A percentile compares a stretch with the other conserved stretches of the same genome.
Evolutionary conservation across 805 yeast species (phyloP).

Genomic region (Komagataella pseudopastoris): DNA sequence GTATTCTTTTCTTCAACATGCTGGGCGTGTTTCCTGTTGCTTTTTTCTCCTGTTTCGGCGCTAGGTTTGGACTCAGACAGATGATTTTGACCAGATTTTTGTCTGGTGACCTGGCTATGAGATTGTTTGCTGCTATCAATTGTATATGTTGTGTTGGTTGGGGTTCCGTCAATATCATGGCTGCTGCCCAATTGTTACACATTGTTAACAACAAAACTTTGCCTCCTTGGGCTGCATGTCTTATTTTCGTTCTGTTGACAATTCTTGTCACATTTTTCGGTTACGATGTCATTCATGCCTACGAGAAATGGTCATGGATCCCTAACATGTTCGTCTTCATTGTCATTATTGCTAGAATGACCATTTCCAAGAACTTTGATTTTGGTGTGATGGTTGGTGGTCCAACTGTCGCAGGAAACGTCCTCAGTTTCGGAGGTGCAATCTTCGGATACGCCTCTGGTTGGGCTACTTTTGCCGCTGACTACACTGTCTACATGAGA

Average conservation of each 20-base stretch:
- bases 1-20: slow-evolving; percentile 58
- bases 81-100: slow-evolving; percentile 70
- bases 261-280: slow-evolving; percentile 73
- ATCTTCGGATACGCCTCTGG: slow-evolving; percentile 86
- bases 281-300: slow-evolving; percentile 65
- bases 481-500: slow-evolving; percentile 82
- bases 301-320: slow-evolving; percentile 82
- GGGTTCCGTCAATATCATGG: slow-evolving; percentile 89
- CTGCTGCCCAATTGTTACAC: slow-evolving; percentile 73
- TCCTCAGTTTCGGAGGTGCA: slow-evolving; percentile 72
- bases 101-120: slow-evolving; percentile 61
- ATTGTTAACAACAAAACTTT: slow-evolving; percentile 51
- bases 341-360: slow-evolving; percentile 67
- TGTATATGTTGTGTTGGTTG: slow-evolving; percentile 86
- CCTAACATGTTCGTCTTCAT: slow-evolving; percentile 66
- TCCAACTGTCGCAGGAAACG: slow-evolving; percentile 55
- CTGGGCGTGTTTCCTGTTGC: slow-evolving; percentile 76
- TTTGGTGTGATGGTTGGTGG: slow-evolving; percentile 45
- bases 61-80: slow-evolving; percentile 77
- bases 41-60: slow-evolving; percentile 71
- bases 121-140: slow-evolving; percentile 68
- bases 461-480: slow-evolving; percentile 89
- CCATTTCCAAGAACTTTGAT: slow-evolving; percentile 49
- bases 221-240: slow-evolving; percentile 89
- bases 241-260: slow-evolving; percentile 56